These are phyloP conservation scores for Cutaneotrichosporon daszewskae DNA, from an alignment of 1,284 basidiomycete species.

Conservation along the genomic window DNA sequence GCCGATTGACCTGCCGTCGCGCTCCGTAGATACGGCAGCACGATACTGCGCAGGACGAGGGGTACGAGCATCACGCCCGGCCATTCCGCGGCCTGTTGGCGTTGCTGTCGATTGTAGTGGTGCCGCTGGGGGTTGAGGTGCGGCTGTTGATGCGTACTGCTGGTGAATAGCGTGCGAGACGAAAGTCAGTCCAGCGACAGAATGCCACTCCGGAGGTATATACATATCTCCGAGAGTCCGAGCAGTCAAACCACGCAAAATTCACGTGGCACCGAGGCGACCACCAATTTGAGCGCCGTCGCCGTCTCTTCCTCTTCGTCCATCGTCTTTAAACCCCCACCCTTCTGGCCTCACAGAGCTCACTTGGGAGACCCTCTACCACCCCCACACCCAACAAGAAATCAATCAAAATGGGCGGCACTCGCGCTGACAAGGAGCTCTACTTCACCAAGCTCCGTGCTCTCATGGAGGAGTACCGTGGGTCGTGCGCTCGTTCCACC, in stretches of 20 bases:
- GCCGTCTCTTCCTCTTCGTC: constrained; percentile 11
- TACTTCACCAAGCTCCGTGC: constrained; percentile 96
- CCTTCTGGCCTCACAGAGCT: constrained; percentile 46
- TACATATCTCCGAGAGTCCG: not conserved
- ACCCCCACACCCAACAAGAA: constrained; percentile 15
- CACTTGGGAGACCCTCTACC: constrained; percentile 45
- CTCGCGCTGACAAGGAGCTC: constrained; percentile 80
- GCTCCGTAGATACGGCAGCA: constrained; percentile 16
- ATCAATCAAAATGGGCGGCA: constrained; percentile 72
- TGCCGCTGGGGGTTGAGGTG: not conserved
- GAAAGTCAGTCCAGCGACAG: no score
- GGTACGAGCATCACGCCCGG: constrained; percentile 20
- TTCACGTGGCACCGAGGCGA: not conserved
- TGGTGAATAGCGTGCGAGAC: not conserved
- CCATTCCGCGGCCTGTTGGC: constrained; percentile 11
- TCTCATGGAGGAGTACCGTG: constrained; percentile 84
- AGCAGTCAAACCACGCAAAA: constrained; percentile 4
- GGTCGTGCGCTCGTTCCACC: constrained; percentile 44
- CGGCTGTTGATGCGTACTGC: not conserved
- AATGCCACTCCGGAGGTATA: not conserved
- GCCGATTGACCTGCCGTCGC: not conserved
- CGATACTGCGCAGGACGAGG: constrained; percentile 17
- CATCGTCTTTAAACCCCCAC: constrained; percentile 45
- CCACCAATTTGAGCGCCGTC: constrained; percentile 1
- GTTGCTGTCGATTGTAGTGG: not conserved